Evolutionary conservation across 2,329 filamentous ascomycete species (phyloP).

Genomic region (Pseudogymnoascus sp.): DNA sequence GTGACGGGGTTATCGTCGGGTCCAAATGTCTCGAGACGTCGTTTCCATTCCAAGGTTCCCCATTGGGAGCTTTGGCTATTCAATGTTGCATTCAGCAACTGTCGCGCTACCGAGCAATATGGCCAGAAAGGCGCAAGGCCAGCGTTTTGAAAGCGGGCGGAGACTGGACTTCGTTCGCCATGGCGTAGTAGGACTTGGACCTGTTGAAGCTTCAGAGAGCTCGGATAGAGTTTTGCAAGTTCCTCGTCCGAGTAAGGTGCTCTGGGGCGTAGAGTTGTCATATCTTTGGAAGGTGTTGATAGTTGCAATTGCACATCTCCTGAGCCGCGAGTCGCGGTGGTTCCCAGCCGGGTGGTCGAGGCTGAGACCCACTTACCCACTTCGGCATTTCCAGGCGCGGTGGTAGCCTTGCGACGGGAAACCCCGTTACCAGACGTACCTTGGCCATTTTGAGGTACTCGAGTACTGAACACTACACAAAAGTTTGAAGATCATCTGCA

Average conservation of each 20-base stretch:
- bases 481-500: not conserved
- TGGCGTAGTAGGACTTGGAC: constrained; percentile 83
- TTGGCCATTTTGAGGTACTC: not conserved
- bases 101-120: constrained; percentile 73
- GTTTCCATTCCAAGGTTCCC: constrained; percentile 46
- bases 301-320: not conserved
- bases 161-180: constrained; percentile 77
- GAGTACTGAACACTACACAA: not conserved
- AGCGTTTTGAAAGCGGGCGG: constrained; percentile 76
- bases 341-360: not conserved
- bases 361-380: not conserved
- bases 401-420: constrained; percentile 2
- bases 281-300: constrained; percentile 32
- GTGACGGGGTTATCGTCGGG: constrained; percentile 60
- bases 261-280: constrained; percentile 73
- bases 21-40: constrained; percentile 78
- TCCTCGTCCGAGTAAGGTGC: constrained; percentile 74
- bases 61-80: constrained; percentile 37
- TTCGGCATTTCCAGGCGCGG: not conserved
- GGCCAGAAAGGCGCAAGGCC: constrained; percentile 71
- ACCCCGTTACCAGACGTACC: not conserved
- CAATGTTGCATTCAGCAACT: constrained; percentile 57
- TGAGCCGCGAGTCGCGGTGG: not conserved
- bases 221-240: constrained; percentile 73
- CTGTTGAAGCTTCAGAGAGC: constrained; percentile 70